Conservation (phyloP, 73 alveolate species). For the Blepharisma stoltei region DNA sequence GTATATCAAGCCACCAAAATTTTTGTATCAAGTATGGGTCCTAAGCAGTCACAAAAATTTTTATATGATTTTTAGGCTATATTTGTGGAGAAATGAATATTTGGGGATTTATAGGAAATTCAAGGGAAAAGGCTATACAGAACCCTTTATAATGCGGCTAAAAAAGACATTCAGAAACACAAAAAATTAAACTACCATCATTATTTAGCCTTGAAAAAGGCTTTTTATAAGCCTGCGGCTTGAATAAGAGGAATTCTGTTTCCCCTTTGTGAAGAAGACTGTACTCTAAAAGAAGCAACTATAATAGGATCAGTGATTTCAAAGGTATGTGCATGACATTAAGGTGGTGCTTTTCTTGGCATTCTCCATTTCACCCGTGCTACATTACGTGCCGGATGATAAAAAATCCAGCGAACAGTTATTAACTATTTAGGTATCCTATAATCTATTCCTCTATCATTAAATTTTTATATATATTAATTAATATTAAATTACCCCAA, state of each 20-base stretch:
- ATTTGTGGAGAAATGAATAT: too few relatives aligned
- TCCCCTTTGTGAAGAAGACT: conserved; percentile 66
- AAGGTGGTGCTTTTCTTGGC: too few relatives aligned
- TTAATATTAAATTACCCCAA: too few relatives aligned
- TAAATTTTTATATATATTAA: too few relatives aligned
- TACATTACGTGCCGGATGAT: too few relatives aligned
- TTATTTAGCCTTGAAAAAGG: conserved; percentile 79
- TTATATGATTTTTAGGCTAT: too few relatives aligned
- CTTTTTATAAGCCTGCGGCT: conserved; percentile 87
- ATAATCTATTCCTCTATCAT: too few relatives aligned
- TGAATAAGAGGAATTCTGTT: conserved; percentile 87
- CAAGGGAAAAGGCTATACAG: too few relatives aligned
- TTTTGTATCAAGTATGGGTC: conserved; percentile 16
- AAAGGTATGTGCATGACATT: conserved; percentile 28
- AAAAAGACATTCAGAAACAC: conserved; percentile 65
- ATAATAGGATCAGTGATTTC: conserved; percentile 80
- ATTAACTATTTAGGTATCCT: too few relatives aligned
- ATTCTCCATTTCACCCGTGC: too few relatives aligned
- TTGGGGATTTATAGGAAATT: too few relatives aligned
- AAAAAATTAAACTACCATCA: conserved; percentile 83
- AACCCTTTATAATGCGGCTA: conserved; percentile 4
- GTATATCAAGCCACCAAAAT: conserved; percentile 76
- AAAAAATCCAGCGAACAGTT: too few relatives aligned
- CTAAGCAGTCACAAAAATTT: conserved; percentile 24
- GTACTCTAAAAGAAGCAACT: conserved; percentile 89